Evolutionary conservation across 2,329 filamentous ascomycete species (phyloP), one percentile per base, ranked within the genome.

Genomic region (Microsporum ferrugineum): DNA sequence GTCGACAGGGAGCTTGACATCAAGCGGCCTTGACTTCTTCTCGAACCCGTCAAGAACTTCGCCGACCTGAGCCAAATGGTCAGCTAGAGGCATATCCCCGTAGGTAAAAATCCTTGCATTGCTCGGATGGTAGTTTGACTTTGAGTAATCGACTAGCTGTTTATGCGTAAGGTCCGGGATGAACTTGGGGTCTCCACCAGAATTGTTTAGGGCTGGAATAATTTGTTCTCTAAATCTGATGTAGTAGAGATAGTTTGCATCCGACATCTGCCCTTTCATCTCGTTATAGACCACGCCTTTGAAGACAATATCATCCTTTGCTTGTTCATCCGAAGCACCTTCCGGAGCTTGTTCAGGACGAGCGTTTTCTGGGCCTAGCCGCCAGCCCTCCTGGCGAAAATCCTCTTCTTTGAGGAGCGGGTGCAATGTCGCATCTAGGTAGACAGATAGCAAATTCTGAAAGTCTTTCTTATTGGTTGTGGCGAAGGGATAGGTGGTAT

Each of bases 231-330:
- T 90, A 75, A 95, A 99, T 59, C 88, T 84, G 66, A 96, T 95
- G 73, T 96, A 97, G 78, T 89, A 99, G 0, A 97, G 79, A 69
- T 99, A 99, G 66, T 90, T 90, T 5, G 92, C 91, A 73, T 99
- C 94, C 1, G 94, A 97, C 86, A 97, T 95, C 71, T 96, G 91
- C 0, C 94, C 94, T 77, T 99, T 99, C 94, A 99, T 99, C 77
- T 99, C 94, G 70, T 99, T 99, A 77, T 97, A 97, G 0, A 97
- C 92, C 1, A 97, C 94, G 31, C 92, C 92, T 77, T 97, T 97
- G 80, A 97, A 97, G 0, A 96, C 89, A 49, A 77, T 72, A 56
- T 77, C 75, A 23, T 75, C 73, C 43, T 64, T 63, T 4, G 66
- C 65, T 6, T 65, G 61, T 7, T 62, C 53, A 12, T 38, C 39